phyloP scores from a whole-genome alignment of 148 eudicot genomes.

The Chenopodium berlandieri region DNA sequence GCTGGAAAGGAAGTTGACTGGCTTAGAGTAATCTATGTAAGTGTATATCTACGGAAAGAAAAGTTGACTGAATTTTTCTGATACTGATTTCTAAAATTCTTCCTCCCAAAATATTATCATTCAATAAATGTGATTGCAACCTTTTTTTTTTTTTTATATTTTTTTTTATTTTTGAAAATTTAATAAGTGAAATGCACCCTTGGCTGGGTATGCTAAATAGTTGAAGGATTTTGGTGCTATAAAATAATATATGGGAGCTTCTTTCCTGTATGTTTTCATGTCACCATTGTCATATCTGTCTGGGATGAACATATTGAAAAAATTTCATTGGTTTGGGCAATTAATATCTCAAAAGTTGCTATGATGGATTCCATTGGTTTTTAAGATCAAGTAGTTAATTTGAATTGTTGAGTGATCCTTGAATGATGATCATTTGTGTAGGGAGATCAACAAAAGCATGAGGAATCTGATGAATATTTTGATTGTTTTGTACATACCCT shows the following conservation, averaged over 20 bases:
- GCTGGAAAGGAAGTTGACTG: conserved; percentile 40
- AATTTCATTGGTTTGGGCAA: neutral
- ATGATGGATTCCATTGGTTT: neutral
- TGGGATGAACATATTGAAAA: conserved; percentile 20
- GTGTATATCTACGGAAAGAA: neutral
- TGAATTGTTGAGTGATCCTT: conserved; percentile 11
- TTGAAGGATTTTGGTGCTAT: neutral
- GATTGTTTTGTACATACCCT: conserved; percentile 76
- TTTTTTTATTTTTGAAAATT: neutral
- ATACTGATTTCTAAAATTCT: no score
- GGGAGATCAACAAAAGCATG: conserved; percentile 49
- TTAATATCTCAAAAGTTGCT: neutral
- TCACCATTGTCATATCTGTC: neutral
- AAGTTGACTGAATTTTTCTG: neutral
- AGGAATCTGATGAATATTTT: conserved; percentile 41
- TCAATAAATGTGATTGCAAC: neutral
- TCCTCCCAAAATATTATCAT: neutral
- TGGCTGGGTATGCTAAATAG: neutral
- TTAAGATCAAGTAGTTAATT: neutral
- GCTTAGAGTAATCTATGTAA: conserved; percentile 37
- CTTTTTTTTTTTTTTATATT: no score
- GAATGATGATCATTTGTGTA: conserved; percentile 27
- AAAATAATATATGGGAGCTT: neutral
- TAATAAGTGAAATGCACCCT: neutral
- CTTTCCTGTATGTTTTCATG: neutral